Conservation (phyloP, 2,329 filamentous ascomycete species). For the Monilinia fructicola region DNA sequence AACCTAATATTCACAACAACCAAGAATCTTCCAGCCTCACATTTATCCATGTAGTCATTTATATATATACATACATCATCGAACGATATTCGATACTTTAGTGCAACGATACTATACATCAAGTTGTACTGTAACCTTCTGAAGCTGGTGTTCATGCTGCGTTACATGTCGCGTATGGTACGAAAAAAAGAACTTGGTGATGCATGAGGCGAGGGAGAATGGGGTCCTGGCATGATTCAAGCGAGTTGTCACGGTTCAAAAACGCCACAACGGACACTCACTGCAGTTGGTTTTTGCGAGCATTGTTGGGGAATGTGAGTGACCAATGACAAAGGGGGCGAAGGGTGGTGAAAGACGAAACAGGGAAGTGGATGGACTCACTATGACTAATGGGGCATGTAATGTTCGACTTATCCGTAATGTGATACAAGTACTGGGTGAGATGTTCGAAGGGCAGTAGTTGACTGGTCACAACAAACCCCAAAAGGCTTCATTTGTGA, state of each 20-base stretch:
- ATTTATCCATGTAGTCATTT: not conserved
- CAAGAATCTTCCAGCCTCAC: not conserved
- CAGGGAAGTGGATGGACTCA: not conserved
- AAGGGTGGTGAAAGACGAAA: not conserved
- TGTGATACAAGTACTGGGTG: not conserved
- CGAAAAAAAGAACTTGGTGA: not conserved
- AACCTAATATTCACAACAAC: conserved; percentile 5
- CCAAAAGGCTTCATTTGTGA: not conserved
- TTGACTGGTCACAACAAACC: not conserved
- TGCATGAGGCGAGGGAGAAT: conserved; percentile 2
- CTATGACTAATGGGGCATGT: not conserved
- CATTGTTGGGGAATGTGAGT: not conserved
- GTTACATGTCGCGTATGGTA: conserved; percentile 1
- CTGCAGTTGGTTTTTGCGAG: conserved; percentile 5
- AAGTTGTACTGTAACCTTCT: conserved; percentile 7
- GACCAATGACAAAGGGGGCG: not conserved
- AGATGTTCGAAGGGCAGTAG: not conserved
- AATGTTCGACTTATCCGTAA: not conserved
- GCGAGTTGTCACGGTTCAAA: not conserved
- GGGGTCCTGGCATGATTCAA: conserved; percentile 2
- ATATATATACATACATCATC: conserved; percentile 7
- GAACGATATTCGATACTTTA: not conserved
- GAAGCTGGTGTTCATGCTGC: conserved; percentile 8
- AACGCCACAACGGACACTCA: conserved; percentile 13
- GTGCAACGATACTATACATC: conserved; percentile 1